These are phyloP conservation scores for Aquilaria agallochum DNA, from an alignment of 441 rosid species.

Conservation along the genomic window DNA sequence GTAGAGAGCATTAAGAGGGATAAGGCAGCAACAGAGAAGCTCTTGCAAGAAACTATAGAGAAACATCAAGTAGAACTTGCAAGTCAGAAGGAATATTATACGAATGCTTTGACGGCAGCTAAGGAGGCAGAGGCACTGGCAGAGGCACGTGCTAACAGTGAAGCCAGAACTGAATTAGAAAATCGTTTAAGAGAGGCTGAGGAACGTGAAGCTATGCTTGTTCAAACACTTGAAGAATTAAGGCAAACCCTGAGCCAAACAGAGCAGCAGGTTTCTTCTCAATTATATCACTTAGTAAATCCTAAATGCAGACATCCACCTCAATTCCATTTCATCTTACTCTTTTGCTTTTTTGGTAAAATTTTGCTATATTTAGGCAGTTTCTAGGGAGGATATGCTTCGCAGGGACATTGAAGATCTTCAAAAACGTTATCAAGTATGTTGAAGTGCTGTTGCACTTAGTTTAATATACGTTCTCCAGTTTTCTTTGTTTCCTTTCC, in stretches of 20 bases:
- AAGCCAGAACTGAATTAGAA: constrained; percentile 89
- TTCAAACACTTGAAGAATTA: constrained; percentile 89
- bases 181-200: constrained; percentile 80
- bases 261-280: constrained; percentile 82
- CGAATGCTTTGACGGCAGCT: constrained; percentile 87
- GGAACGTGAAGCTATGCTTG: constrained; percentile 94
- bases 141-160: constrained; percentile 86
- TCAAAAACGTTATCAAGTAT: constrained; percentile 89
- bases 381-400: constrained; percentile 75
- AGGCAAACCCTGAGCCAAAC: constrained; percentile 89
- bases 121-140: constrained; percentile 96
- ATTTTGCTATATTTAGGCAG: constrained; percentile 47
- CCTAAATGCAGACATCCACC: no score
- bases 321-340: no score
- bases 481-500: constrained; percentile 4
- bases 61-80: constrained; percentile 89
- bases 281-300: no score
- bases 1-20: constrained; percentile 92
- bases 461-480: constrained; percentile 2
- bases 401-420: constrained; percentile 84
- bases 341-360: constrained; percentile 11
- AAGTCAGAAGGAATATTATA: constrained; percentile 78
- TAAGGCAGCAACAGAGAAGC: constrained; percentile 85
- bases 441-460: constrained; percentile 15
- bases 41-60: constrained; percentile 97